Evolutionary conservation across 257 asterid genomes (phyloP).

Genomic region (Nemophila menziesii): DNA sequence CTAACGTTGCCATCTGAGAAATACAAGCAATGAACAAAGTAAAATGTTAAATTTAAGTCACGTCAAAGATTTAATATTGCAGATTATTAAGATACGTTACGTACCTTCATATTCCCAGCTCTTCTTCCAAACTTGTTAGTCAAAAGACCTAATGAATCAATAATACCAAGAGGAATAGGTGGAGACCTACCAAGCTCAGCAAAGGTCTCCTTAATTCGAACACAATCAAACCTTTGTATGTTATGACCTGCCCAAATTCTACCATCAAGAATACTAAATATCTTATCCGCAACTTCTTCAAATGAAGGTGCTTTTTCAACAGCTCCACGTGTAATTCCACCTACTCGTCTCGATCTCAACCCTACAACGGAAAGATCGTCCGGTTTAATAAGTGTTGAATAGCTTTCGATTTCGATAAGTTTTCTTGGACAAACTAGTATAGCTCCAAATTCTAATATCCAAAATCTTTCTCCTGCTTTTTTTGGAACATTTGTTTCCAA

Average conservation of each 20-base stretch:
- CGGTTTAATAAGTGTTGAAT: constrained; percentile 72
- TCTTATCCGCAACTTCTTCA: constrained; percentile 58
- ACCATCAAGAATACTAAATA: constrained; percentile 63
- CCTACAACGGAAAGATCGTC: constrained; percentile 50
- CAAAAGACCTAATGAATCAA: constrained; percentile 70
- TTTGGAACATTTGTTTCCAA: constrained; percentile 78
- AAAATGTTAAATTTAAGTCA: neutral
- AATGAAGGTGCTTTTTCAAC: constrained; percentile 64
- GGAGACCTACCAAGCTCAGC: constrained; percentile 42
- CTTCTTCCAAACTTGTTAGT: constrained; percentile 66
- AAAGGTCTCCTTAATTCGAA: constrained; percentile 65
- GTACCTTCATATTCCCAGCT: constrained; percentile 97
- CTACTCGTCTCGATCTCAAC: constrained; percentile 32
- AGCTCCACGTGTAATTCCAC: constrained; percentile 62
- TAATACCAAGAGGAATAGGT: constrained; percentile 56
- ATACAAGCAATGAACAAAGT: neutral
- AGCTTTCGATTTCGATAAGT: constrained; percentile 65
- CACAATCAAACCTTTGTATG: constrained; percentile 75
- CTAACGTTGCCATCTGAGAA: constrained; percentile 82
- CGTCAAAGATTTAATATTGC: neutral
- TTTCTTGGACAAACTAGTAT: constrained; percentile 66
- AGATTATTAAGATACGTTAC: neutral
- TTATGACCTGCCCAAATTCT: constrained; percentile 97
- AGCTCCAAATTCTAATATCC: constrained; percentile 81
- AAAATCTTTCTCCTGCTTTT: constrained; percentile 43